Percentiles rank a stretch among this genome's conserved stretches.
phyloP scores from a whole-genome alignment of 2,329 filamentous ascomycete species.

The Pseudogymnoascus sp. region DNA sequence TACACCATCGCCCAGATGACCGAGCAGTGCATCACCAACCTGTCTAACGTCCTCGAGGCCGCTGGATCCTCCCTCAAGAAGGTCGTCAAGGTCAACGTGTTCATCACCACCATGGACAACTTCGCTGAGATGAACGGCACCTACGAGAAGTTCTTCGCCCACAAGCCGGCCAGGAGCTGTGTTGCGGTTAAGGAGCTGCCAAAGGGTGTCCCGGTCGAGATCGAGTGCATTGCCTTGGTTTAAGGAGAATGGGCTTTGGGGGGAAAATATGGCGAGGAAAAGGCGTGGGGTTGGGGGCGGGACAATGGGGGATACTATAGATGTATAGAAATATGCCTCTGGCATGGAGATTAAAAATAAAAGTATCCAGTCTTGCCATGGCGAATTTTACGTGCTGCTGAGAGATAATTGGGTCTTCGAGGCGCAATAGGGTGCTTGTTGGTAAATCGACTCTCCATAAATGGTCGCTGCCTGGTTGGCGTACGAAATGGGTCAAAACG shows the following conservation, averaged over 20 bases:
- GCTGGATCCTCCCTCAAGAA: conserved; percentile 72
- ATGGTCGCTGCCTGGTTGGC: background rate
- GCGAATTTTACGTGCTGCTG: background rate
- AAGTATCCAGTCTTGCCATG: background rate
- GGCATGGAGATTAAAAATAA: background rate
- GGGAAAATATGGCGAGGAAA: background rate
- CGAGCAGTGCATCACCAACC: conserved; percentile 65
- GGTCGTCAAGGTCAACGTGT: conserved; percentile 90
- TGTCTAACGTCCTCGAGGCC: conserved; percentile 76
- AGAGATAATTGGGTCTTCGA: background rate
- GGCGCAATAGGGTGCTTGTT: background rate
- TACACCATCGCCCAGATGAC: conserved; percentile 62
- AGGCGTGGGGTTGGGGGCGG: background rate
- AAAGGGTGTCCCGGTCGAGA: conserved; percentile 83
- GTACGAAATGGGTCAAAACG: background rate
- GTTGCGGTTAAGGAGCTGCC: conserved; percentile 87
- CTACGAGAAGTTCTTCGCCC: conserved; percentile 76
- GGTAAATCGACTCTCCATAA: background rate
- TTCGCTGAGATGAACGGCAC: conserved; percentile 81
- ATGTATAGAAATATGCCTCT: conserved; percentile 4
- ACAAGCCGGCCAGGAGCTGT: conserved; percentile 86
- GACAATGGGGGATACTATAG: background rate
- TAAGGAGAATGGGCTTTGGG: conserved; percentile 30
- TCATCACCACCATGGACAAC: conserved; percentile 82
- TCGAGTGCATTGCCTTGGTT: conserved; percentile 77